Base-by-base conservation (phyloP, 331 rosid species). In the Rhamnella rubrinervis region DNA sequence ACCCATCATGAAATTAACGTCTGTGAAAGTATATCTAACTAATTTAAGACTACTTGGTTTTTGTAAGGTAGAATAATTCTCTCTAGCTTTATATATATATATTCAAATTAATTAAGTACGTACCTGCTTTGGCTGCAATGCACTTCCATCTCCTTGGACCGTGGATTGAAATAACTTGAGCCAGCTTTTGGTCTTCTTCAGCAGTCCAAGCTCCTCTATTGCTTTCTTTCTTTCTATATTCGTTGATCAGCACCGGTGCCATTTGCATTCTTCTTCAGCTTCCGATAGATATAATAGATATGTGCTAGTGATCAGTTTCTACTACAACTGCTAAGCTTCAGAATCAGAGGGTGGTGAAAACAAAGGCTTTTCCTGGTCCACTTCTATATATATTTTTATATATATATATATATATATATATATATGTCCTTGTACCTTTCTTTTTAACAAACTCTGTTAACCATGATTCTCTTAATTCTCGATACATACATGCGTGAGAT, bases 81-180 rank as follows among this genome's bases (percentile, higher is more conserved):
- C 17, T 64, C 28, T 9, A 44, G 2, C 16, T 10, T 8, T 40
- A 4, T 41, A 63, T 64, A 41, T 4, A 4, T 7, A 15, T 9
- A 61, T n/a, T n/a, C n/a, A 62, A 16, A 38, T 17, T 11, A 15
- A 35, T 28, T 13, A 9, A 8, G 19, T 51, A 50, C 1, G 37
- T 21, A 79, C 87, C 87, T 65, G 87, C 80, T 73, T 83, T 79
- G 55, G 63, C 67, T 31, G 84, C 87, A 58, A 83, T 31, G 38
- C 62, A 68, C 72, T 76, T 76, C 87, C 87, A 83, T 66, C 71
- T 79, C 49, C 39, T 76, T 52, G 87, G 80, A 25, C 85, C 85
- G 1, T 81, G 67, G 50, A 72, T 65, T 77, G 77, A 73, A 14
- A 83, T 73, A 17, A 70, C 82, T 38, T 80, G 73, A 31, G 80